Evolutionary conservation across 1,139 yeast species (phyloP), one percentile per base, ranked within the genome.

Genomic region (Blastobotrys proliferans): DNA sequence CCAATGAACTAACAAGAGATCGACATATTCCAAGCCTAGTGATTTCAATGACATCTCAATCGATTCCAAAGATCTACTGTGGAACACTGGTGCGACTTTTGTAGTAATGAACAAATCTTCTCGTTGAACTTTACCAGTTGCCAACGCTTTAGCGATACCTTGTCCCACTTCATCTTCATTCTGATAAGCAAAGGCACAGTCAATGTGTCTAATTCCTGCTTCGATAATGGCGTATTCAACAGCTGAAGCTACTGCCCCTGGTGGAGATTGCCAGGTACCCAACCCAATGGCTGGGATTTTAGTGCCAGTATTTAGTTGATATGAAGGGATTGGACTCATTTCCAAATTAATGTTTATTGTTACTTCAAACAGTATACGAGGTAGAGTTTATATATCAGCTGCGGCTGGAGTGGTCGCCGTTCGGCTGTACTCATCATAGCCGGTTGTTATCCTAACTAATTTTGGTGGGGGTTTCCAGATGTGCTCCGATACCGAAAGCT

Each of bases 1-100:
- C 95, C 95, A 87, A 67, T 88, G 97, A 58, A 85, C 75, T 61
- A 88, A 73, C 62, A 81, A 82, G 55, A 88, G 70, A 61, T 88
- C 96, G 46, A 88, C 81, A 57, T 88, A 88, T 43, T 84, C 94
- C 53, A 84, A 66, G 1, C 82, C 82, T 54, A 87, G 70, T 57
- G 79, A 78, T 54, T 73, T 61, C 57, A 88, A 72, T 2, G 94
- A 81, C 40, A 62, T 66, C 39, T 81, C 76, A 45, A 87, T 67
- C 6, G 83, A 85, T 33, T 61, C 69, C 35, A 64, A 80, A 19
- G 80, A 81, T 43, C 77, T 68, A 54, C 73, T 70, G 57, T 83
- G 88, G 57, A 76, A 79, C 29, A 79, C 67, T 48, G 80, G 74
- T 84, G 88, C 81, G 52, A 86, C 69, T 63, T 87, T 87, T 52